phyloP scores from a whole-genome alignment of 345 rosid species.

The Salix brachista region DNA sequence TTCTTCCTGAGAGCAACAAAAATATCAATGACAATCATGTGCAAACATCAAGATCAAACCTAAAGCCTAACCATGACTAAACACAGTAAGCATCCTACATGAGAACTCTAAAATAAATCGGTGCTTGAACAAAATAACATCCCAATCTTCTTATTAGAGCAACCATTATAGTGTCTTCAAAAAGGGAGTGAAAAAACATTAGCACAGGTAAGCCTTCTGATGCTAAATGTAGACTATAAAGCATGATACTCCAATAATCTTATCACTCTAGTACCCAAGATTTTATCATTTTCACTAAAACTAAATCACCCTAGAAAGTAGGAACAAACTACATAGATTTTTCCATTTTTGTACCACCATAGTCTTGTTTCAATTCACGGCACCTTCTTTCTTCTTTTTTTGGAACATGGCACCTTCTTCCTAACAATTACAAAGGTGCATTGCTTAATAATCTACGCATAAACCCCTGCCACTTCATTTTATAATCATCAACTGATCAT shows the following conservation, averaged over 20 bases:
- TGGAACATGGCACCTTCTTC: no score
- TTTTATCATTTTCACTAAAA: not conserved
- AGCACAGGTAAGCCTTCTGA: not conserved
- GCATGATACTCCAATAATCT: not conserved
- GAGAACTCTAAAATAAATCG: not conserved
- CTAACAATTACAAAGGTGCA: not conserved
- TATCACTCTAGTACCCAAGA: not conserved
- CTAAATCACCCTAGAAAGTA: not conserved
- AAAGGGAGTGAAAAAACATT: not conserved
- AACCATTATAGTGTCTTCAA: not conserved
- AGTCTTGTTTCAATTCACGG: not conserved
- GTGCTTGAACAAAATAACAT: not conserved
- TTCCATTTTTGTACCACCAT: not conserved
- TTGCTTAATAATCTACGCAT: not conserved
- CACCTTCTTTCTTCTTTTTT: no score
- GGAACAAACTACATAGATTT: not conserved
- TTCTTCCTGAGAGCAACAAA: not conserved
- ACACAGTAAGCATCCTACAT: not conserved
- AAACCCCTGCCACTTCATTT: not conserved
- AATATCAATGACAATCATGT: not conserved
- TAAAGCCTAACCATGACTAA: not conserved
- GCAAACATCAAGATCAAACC: not conserved
- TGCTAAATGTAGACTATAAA: not conserved
- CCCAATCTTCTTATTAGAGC: not conserved
- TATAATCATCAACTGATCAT: not conserved